phyloP scores from a whole-genome alignment of 768 basidiomycete genomes.

The Phylloporus sp. region DNA sequence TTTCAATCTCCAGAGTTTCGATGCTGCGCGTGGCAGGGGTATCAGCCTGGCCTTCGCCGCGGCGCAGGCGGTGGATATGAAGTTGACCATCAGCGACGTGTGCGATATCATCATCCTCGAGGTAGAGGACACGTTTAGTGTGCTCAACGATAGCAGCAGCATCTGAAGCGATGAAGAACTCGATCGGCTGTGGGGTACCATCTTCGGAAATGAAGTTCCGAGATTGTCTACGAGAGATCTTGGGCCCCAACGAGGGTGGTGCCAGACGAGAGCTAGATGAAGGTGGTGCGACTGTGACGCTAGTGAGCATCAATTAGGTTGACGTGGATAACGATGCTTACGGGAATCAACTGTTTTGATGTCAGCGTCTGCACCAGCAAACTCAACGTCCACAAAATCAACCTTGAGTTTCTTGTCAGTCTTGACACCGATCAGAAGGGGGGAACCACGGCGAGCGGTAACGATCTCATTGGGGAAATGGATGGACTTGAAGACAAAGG shows the following conservation, averaged over 20 bases:
- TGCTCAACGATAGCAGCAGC: slow-evolving; percentile 96
- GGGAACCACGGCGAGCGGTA: slow-evolving; percentile 94
- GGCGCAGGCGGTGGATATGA: slow-evolving; percentile 96
- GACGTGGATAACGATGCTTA: slow-evolving; percentile 25
- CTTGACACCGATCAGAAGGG: slow-evolving; percentile 96
- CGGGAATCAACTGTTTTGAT: slow-evolving; percentile 40
- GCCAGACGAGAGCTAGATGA: slow-evolving; percentile 63
- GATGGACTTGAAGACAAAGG: slow-evolving; percentile 95
- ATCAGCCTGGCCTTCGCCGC: slow-evolving; percentile 68
- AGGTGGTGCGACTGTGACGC: slow-evolving; percentile 39
- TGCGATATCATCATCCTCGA: slow-evolving; percentile 98
- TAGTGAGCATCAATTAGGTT: not conserved
- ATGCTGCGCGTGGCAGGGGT: slow-evolving; percentile 77
- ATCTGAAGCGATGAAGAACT: slow-evolving; percentile 99
- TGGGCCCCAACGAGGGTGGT: slow-evolving; percentile 57
- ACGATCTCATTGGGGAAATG: slow-evolving; percentile 97
- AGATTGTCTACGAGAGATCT: slow-evolving; percentile 90
- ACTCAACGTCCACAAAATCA: slow-evolving; percentile 98
- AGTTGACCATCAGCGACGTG: slow-evolving; percentile 96
- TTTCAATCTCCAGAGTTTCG: slow-evolving; percentile 96
- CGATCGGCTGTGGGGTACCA: slow-evolving; percentile 97
- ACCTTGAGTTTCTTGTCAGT: slow-evolving; percentile 99
- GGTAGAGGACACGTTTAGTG: slow-evolving; percentile 97
- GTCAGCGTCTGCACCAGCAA: slow-evolving; percentile 69
- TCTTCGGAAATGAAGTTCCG: slow-evolving; percentile 99